A percentile compares a stretch with the other conserved stretches of the same genome.
These are phyloP conservation scores for Luzula sylvatica DNA, from an alignment of 176 grass and related monocot genomes.

Conservation along the genomic window DNA sequence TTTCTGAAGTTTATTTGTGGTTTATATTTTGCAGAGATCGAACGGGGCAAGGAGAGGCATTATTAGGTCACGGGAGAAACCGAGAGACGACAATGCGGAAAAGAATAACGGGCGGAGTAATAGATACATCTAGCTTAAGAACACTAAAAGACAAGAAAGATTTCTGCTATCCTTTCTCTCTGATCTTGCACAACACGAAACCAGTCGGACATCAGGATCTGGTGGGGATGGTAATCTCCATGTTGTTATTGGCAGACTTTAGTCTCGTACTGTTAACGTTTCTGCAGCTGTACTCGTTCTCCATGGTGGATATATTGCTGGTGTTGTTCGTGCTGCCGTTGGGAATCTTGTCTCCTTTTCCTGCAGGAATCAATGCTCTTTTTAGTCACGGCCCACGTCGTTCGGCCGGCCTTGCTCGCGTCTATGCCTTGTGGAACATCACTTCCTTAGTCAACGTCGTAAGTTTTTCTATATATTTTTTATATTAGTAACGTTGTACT, in stretches of 20 bases:
- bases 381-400: slow-evolving; percentile 98
- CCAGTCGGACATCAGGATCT: slow-evolving; percentile 99
- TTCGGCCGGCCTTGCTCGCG: slow-evolving; percentile 87
- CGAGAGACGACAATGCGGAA: slow-evolving; percentile 50
- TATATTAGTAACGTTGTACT: too few species aligned
- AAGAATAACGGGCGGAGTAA: slow-evolving; percentile 72
- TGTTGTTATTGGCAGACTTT: slow-evolving; percentile 92
- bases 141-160: slow-evolving; percentile 76
- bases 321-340: slow-evolving; percentile 98
- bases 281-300: slow-evolving; percentile 94
- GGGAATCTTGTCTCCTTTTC: slow-evolving; percentile 92
- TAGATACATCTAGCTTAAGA: slow-evolving; percentile 62
- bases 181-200: slow-evolving; percentile 88
- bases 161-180: slow-evolving; percentile 87
- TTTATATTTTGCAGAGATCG: slow-evolving; percentile 36
- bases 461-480: slow-evolving; percentile 30
- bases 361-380: slow-evolving; percentile 97
- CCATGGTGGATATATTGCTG: slow-evolving; percentile 80
- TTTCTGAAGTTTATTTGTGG: slow-evolving; percentile 15
- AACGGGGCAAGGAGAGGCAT: slow-evolving; percentile 32
- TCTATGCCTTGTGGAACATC: slow-evolving; percentile 99
- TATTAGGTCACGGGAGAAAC: slow-evolving; percentile 34
- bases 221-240: slow-evolving; percentile 93
- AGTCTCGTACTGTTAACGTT: slow-evolving; percentile 94
- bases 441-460: slow-evolving; percentile 97